Conservation (phyloP, 2,329 filamentous ascomycete species). For the Cercospora sesami region DNA sequence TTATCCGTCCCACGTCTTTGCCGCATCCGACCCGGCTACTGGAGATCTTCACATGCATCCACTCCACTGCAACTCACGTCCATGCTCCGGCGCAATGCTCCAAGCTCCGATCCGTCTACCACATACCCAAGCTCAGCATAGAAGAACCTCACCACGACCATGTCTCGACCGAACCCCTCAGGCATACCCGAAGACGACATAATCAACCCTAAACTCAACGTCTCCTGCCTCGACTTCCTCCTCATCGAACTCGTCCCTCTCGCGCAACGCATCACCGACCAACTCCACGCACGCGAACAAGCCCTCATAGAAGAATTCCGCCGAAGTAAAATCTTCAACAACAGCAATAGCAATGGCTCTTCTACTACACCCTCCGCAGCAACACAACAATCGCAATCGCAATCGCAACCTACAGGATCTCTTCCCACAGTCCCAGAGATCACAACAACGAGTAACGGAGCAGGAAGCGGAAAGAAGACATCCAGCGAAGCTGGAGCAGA, state of each 20-base stretch:
- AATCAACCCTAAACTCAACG: conserved; percentile 55
- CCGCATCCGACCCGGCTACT: neutral
- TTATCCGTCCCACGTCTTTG: neutral
- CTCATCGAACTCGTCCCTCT: conserved; percentile 96
- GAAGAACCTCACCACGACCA: neutral
- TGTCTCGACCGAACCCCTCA: conserved; percentile 21
- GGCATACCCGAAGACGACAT: conserved; percentile 28
- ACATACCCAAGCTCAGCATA: neutral
- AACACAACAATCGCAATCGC: conserved; percentile 18
- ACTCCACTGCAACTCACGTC: neutral
- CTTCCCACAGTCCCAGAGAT: neutral
- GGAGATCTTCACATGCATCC: conserved; percentile 7
- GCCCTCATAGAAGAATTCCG: conserved; percentile 40
- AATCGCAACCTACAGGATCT: neutral
- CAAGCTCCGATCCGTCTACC: neutral
- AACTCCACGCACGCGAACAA: conserved; percentile 59
- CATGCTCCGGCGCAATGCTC: neutral
- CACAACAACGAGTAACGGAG: neutral
- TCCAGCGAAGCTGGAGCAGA: conserved; percentile 9
- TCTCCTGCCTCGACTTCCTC: conserved; percentile 88
- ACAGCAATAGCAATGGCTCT: conserved; percentile 9
- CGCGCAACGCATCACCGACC: conserved; percentile 79
- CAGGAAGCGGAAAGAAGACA: neutral
- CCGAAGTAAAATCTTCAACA: conserved; percentile 33
- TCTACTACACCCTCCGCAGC: conserved; percentile 15